Conservation (phyloP, 2,329 filamentous ascomycete species). For the Neonectria hederae region DNA sequence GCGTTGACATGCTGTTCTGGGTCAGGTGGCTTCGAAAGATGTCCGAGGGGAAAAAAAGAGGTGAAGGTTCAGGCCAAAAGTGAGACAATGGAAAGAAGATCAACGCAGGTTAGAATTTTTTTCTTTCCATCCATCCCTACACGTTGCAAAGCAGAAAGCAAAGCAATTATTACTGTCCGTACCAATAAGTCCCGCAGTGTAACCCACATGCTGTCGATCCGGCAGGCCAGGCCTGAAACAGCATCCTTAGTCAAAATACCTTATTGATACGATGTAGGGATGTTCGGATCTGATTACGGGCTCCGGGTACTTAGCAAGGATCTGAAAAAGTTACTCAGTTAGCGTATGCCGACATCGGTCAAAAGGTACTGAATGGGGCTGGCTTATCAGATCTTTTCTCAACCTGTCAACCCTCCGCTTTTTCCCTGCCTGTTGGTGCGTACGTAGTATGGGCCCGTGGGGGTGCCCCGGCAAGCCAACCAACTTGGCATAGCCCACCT, state of each 20-base stretch:
- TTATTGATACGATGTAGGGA: background rate
- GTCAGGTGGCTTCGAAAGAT: background rate
- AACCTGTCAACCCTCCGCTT: background rate
- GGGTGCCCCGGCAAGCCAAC: background rate
- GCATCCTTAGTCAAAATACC: background rate
- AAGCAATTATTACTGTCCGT: background rate
- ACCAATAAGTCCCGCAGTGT: background rate
- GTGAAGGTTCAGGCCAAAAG: background rate
- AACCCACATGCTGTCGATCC: background rate
- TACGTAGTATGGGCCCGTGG: background rate
- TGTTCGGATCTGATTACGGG: slow-evolving; percentile 2
- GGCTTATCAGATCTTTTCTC: slow-evolving; percentile 15
- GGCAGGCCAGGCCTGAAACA: background rate
- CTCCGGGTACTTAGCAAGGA: background rate
- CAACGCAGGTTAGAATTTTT: background rate
- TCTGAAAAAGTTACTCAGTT: background rate
- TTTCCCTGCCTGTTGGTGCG: background rate
- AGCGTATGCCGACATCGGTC: slow-evolving; percentile 1
- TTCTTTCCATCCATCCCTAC: too few species aligned
- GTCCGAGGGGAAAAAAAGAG: background rate
- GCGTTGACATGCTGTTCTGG: slow-evolving; percentile 1
- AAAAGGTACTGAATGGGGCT: background rate
- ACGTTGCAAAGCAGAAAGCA: background rate
- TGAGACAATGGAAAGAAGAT: background rate
- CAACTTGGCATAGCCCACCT: too few species aligned